These are phyloP conservation scores for Aspergillus amoenus DNA, from an alignment of 2,329 filamentous ascomycete genomes.

Conservation along the genomic window DNA sequence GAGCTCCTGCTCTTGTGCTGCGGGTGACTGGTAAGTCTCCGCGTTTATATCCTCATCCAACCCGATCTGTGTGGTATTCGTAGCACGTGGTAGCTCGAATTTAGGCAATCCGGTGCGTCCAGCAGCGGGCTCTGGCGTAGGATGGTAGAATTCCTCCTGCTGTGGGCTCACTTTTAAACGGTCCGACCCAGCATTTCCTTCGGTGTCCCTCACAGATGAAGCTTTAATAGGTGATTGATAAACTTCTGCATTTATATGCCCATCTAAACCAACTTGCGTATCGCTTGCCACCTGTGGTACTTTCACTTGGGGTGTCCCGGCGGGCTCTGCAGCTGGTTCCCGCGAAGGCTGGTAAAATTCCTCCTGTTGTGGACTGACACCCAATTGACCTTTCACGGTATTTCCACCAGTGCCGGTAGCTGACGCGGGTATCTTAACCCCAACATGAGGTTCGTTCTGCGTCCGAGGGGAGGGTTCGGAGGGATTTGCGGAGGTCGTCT, in stretches of 20 bases:
- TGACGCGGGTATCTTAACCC: constrained; percentile 54
- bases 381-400: constrained; percentile 29
- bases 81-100: constrained; percentile 51
- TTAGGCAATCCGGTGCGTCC: constrained; percentile 53
- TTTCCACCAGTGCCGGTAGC: constrained; percentile 44
- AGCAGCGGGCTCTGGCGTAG: constrained; percentile 47
- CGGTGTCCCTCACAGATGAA: neutral
- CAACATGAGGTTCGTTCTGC: constrained; percentile 46
- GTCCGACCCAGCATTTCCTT: constrained; percentile 13
- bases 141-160: constrained; percentile 58
- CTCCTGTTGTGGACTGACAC: constrained; percentile 56
- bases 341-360: constrained; percentile 56
- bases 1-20: constrained; percentile 42
- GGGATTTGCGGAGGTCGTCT: constrained; percentile 25
- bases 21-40: constrained; percentile 3
- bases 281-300: constrained; percentile 54
- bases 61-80: constrained; percentile 47
- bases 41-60: constrained; percentile 32
- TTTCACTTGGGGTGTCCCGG: constrained; percentile 55
- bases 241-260: constrained; percentile 56
- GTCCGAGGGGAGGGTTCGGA: constrained; percentile 37
- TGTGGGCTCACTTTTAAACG: constrained; percentile 51
- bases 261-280: constrained; percentile 43
- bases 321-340: constrained; percentile 48
- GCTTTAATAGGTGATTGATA: constrained; percentile 44